phyloP scores from a whole-genome alignment of 108 stramenopile species.

The Skeletonema marinoi region DNA sequence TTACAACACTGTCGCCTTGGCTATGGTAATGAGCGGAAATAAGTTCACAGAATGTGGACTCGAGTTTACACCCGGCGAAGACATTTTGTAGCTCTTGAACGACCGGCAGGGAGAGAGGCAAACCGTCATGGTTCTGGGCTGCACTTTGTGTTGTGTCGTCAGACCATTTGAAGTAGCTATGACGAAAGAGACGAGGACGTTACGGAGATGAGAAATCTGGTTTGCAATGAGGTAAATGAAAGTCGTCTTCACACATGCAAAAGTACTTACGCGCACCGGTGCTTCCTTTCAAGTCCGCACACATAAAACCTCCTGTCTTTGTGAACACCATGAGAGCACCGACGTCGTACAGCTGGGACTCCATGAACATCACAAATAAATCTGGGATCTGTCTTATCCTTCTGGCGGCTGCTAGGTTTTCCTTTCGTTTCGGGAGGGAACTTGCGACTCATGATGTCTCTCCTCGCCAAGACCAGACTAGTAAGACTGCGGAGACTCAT shows the following conservation, averaged over 20 bases:
- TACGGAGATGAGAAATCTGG: neutral
- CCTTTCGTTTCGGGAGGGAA: slow-evolving; percentile 9
- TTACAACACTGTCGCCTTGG: slow-evolving; percentile 3
- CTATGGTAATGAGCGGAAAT: slow-evolving; percentile 27
- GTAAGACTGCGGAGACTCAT: slow-evolving; percentile 27
- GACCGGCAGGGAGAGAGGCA: slow-evolving; percentile 16
- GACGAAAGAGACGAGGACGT: neutral
- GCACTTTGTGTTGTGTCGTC: neutral
- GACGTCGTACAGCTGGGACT: slow-evolving; percentile 75
- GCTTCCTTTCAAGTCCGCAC: slow-evolving; percentile 70
- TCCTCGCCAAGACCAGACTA: slow-evolving; percentile 33
- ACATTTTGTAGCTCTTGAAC: slow-evolving; percentile 28
- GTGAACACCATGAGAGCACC: slow-evolving; percentile 66
- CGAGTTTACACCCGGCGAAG: slow-evolving; percentile 16
- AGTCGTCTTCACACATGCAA: slow-evolving; percentile 32
- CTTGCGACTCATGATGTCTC: slow-evolving; percentile 13
- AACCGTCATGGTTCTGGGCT: neutral
- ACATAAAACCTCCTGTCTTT: slow-evolving; percentile 85
- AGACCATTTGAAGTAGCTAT: slow-evolving; percentile 1
- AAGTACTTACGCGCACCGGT: slow-evolving; percentile 66
- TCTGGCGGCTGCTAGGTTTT: slow-evolving; percentile 15
- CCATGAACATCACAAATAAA: slow-evolving; percentile 70
- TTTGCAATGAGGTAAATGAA: slow-evolving; percentile 4
- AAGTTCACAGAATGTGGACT: slow-evolving; percentile 23
- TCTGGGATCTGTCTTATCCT: slow-evolving; percentile 60